Evolutionary conservation across 2,329 filamentous ascomycete genomes (phyloP).

Genomic region (Neonectria faginata): DNA sequence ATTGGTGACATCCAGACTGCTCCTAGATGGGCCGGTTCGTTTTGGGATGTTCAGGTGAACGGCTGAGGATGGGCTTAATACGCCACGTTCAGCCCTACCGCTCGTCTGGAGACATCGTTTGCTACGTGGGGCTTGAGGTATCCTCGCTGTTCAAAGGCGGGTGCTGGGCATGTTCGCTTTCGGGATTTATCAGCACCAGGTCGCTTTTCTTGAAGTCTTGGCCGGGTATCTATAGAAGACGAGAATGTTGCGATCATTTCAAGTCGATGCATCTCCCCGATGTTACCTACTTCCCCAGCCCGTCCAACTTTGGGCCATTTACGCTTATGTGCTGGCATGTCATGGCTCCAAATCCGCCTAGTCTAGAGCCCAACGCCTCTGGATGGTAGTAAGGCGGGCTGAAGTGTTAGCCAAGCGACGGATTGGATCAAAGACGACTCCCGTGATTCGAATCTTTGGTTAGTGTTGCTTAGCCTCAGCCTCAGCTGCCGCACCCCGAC

Average conservation of each 20-base stretch:
- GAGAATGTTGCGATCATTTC: not conserved
- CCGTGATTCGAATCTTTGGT: not conserved
- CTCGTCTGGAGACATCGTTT: not conserved
- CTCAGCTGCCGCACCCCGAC: not conserved
- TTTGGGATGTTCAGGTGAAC: not conserved
- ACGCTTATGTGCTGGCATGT: not conserved
- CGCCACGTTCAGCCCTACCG: slow-evolving; percentile 4
- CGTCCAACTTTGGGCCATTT: not conserved
- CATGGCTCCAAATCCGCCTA: not conserved
- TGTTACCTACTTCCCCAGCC: not conserved
- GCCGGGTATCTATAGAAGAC: not conserved
- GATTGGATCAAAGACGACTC: not conserved
- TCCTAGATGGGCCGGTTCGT: not conserved
- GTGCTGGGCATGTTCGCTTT: not conserved
- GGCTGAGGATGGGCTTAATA: slow-evolving; percentile 1
- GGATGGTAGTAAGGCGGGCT: not conserved
- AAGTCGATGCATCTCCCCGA: not conserved
- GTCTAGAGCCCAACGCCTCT: not conserved
- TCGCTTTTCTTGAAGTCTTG: not conserved
- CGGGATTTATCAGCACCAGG: not conserved
- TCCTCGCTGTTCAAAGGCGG: not conserved
- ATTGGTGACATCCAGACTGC: not conserved
- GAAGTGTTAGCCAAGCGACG: not conserved
- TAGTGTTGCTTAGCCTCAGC: not conserved
- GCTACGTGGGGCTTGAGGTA: not conserved